phyloP scores from a whole-genome alignment of 345 rosid species.

The Carallia brachiata region DNA sequence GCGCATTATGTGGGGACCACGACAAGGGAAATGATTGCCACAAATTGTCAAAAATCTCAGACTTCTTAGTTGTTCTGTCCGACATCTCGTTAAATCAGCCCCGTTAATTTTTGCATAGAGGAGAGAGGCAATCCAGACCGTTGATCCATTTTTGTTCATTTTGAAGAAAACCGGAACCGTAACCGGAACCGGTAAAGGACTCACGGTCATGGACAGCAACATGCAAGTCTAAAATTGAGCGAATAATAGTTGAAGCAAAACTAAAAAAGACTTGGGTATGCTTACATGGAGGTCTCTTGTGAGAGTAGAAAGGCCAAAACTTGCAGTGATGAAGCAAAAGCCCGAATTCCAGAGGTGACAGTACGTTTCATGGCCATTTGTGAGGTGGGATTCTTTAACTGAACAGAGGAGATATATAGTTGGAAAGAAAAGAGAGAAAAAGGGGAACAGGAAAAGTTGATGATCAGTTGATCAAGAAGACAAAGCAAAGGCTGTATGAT shows the following conservation, averaged over 20 bases:
- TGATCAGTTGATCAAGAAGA: too few species aligned
- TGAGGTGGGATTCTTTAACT: too few species aligned
- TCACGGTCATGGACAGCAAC: background rate
- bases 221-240: background rate
- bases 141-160: background rate
- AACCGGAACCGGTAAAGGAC: background rate
- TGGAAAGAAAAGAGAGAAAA: too few species aligned
- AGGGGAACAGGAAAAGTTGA: too few species aligned
- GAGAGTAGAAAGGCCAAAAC: constrained; percentile 30
- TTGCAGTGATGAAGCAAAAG: constrained; percentile 32
- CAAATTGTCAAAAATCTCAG: too few species aligned
- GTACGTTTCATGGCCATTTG: constrained; percentile 60
- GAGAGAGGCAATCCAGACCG: constrained; percentile 1
- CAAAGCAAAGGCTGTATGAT: too few species aligned
- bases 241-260: background rate
- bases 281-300: constrained; percentile 66
- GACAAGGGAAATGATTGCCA: too few species aligned
- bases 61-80: too few species aligned
- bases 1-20: too few species aligned
- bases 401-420: too few species aligned
- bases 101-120: too few species aligned
- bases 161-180: background rate
- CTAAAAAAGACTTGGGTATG: background rate
- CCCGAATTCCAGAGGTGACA: constrained; percentile 49
- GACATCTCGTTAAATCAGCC: too few species aligned